Base-by-base conservation (phyloP, 2,329 filamentous ascomycete species). In the Coleophoma eucalyptorum region DNA sequence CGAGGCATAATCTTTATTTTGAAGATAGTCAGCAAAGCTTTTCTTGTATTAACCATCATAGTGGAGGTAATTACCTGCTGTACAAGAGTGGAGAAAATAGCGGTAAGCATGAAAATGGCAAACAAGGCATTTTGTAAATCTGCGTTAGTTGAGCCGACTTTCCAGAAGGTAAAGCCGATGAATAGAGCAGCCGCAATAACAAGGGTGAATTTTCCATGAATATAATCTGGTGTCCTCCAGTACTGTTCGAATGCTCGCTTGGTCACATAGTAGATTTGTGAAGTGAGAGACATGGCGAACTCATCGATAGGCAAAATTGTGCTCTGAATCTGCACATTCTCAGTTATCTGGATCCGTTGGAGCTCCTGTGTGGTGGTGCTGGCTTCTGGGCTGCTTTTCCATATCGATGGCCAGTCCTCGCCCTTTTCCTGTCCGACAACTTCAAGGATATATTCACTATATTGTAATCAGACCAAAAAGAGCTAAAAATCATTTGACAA, bases 51-150 rank as follows among this genome's bases (percentile, higher is more conserved):
- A n/a, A n/a, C n/a, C n/a, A n/a, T n/a, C n/a, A n/a, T n/a, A n/a
- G n/a, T n/a, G n/a, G n/a, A n/a, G n/a, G n/a, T n/a, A 75, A 87
- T 82, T 57, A 83, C 80, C 54, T 84, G 80, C 54, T 84, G 76
- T 1, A 78, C 74, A 48, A 86, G 66, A 50, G 34, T 53, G 33
- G 20, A 33, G 44, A 45, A 48, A 5, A 53, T 19, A 8, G 16
- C 18, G 8, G 44, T 26, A 19, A 53, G 16, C 4, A 48, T 19
- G 32, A 91, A 91, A 50, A 85, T 74, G 13, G 84, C 85, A 60
- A 89, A 88, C 68, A 88, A 77, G 50, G 85, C 79, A 63, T 87
- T 86, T 26, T 46, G 4, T 43, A 50, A 12, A 49, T 50, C n/a
- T 35, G 10, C 10, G 10, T 10, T 35, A 35, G 10, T 15, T 10